Conservation (phyloP, 495 filamentous ascomycete genomes). For the Tuber umbilicatum region DNA sequence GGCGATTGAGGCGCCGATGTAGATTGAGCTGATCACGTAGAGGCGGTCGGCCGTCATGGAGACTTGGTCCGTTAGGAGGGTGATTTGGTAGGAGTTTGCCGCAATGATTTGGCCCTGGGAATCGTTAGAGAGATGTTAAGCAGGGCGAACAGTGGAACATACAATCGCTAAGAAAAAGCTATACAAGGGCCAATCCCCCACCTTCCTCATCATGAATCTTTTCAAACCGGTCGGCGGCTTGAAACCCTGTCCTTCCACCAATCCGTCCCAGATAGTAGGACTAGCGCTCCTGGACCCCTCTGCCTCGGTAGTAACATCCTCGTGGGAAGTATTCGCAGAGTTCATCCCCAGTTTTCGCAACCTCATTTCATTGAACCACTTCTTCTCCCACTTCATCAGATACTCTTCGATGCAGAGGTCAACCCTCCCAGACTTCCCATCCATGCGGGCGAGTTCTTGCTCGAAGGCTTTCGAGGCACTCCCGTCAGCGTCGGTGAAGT, state of each 20-base stretch:
- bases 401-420: conserved; percentile 59
- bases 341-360: background rate
- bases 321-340: conserved; percentile 39
- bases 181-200: conserved; percentile 65
- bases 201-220: conserved; percentile 46
- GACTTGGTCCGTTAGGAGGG: conserved; percentile 56
- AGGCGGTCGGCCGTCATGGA: conserved; percentile 57
- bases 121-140: background rate
- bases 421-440: conserved; percentile 50
- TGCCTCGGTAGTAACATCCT: conserved; percentile 48
- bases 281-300: conserved; percentile 34
- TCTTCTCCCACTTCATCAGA: conserved; percentile 57
- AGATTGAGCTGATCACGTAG: conserved; percentile 58
- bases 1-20: conserved; percentile 53
- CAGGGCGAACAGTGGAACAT: background rate
- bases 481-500: conserved; percentile 60
- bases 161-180: conserved; percentile 58
- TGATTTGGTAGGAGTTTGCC: conserved; percentile 63
- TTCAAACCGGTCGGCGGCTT: conserved; percentile 59
- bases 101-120: conserved; percentile 55
- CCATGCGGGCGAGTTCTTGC: conserved; percentile 51
- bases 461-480: conserved; percentile 54
- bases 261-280: conserved; percentile 46
- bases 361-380: conserved; percentile 51
- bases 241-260: conserved; percentile 59